A percentile compares a stretch with the other conserved stretches of the same genome.
phyloP scores from a whole-genome alignment of 1,139 yeast genomes.

The Pichia sp. region DNA sequence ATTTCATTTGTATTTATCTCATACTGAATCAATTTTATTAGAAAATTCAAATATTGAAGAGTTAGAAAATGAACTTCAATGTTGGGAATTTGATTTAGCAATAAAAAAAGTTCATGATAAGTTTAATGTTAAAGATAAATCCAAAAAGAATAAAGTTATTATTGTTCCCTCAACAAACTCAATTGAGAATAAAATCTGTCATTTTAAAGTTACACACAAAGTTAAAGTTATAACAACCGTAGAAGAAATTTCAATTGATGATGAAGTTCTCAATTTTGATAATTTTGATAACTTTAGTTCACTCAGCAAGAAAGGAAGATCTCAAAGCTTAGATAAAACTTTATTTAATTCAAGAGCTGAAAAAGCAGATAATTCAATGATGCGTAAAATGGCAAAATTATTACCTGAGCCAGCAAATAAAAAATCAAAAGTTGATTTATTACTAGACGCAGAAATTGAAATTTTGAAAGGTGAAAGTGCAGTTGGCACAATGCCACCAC shows the following conservation, averaged over 20 bases:
- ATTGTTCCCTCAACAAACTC: slow-evolving; percentile 19
- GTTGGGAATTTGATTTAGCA: slow-evolving; percentile 12
- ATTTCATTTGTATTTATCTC: slow-evolving; percentile 7
- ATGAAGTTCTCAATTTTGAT: neutral
- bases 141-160: neutral
- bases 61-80: slow-evolving; percentile 4
- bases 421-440: slow-evolving; percentile 20
- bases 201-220: slow-evolving; percentile 19
- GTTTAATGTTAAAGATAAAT: neutral
- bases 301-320: slow-evolving; percentile 7
- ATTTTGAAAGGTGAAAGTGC: slow-evolving; percentile 18
- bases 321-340: slow-evolving; percentile 13
- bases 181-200: slow-evolving; percentile 14
- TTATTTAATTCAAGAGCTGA: slow-evolving; percentile 10
- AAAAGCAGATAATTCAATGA: slow-evolving; percentile 18
- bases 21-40: slow-evolving; percentile 17
- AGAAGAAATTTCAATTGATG: slow-evolving; percentile 17
- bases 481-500: slow-evolving; percentile 21
- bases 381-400: slow-evolving; percentile 16
- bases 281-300: slow-evolving; percentile 10
- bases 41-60: slow-evolving; percentile 6
- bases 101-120: slow-evolving; percentile 6
- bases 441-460: slow-evolving; percentile 17
- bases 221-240: slow-evolving; percentile 18
- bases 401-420: slow-evolving; percentile 12